Percentiles rank a stretch among this genome's conserved stretches.
Evolutionary conservation across 2,329 filamentous ascomycete species (phyloP).

Genomic region (Magnaporthales sp.): DNA sequence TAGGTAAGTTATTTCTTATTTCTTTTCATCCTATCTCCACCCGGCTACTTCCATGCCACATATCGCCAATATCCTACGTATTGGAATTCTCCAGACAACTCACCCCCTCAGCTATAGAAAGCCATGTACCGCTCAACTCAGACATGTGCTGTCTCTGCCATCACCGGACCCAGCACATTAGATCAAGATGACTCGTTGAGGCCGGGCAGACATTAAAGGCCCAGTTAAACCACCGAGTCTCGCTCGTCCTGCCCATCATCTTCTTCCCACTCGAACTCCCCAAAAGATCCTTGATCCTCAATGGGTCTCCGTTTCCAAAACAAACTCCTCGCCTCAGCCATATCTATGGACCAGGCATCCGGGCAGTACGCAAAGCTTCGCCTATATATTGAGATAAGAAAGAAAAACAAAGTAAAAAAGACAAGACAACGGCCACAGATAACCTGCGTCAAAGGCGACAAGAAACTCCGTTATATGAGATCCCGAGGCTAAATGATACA

Average conservation of each 20-base stretch:
- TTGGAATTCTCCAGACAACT: background rate
- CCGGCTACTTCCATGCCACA: background rate
- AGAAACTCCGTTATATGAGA: background rate
- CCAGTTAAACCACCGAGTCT: background rate
- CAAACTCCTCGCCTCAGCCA: background rate
- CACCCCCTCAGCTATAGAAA: background rate
- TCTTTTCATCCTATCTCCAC: background rate
- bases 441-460: background rate
- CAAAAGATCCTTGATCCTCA: background rate
- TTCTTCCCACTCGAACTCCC: background rate
- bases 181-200: background rate
- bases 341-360: background rate
- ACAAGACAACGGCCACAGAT: background rate
- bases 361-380: background rate
- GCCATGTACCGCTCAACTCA: background rate
- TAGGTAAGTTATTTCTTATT: background rate
- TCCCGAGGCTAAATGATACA: background rate
- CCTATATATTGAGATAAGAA: background rate
- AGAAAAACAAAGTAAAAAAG: background rate
- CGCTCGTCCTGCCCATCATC: background rate
- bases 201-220: background rate
- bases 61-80: background rate
- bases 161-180: background rate
- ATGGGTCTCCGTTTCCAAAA: background rate
- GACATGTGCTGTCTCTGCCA: background rate